These are phyloP conservation scores for Raffaelea ambrosiae DNA, from an alignment of 2,329 filamentous ascomycete species.

Conservation along the genomic window DNA sequence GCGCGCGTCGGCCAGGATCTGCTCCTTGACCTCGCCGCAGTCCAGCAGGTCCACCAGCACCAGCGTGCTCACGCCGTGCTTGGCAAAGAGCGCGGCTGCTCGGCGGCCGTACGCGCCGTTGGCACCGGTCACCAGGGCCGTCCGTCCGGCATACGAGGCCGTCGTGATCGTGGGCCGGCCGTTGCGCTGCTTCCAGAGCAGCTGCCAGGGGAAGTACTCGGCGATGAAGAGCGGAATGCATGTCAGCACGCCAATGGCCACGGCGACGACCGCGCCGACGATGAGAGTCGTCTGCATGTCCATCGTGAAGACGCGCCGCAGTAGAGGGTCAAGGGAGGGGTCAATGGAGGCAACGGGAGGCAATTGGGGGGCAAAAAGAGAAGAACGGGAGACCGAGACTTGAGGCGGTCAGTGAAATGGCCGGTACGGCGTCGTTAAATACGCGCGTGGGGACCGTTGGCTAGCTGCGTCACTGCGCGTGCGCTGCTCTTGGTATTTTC, in stretches of 20 bases:
- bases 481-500: no score
- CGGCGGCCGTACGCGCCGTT: constrained; percentile 27
- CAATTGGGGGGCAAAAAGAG: no score
- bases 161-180: constrained; percentile 24
- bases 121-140: constrained; percentile 25
- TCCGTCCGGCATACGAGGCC: constrained; percentile 26
- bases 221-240: constrained; percentile 20
- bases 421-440: no score
- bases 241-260: not conserved
- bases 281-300: not conserved
- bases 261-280: not conserved
- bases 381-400: no score
- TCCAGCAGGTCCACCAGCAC: constrained; percentile 27
- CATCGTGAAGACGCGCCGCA: not conserved
- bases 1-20: constrained; percentile 23
- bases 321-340: no score
- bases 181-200: constrained; percentile 21
- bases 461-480: no score
- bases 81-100: constrained; percentile 26
- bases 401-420: no score
- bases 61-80: constrained; percentile 23
- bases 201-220: constrained; percentile 27
- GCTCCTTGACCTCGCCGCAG: constrained; percentile 20
- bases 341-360: no score
- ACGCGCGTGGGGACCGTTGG: no score